Percentiles rank a stretch among this genome's conserved stretches.
These are phyloP conservation scores for Globisporangium nodosum DNA, from an alignment of 352 stramenopile species.

Conservation along the genomic window DNA sequence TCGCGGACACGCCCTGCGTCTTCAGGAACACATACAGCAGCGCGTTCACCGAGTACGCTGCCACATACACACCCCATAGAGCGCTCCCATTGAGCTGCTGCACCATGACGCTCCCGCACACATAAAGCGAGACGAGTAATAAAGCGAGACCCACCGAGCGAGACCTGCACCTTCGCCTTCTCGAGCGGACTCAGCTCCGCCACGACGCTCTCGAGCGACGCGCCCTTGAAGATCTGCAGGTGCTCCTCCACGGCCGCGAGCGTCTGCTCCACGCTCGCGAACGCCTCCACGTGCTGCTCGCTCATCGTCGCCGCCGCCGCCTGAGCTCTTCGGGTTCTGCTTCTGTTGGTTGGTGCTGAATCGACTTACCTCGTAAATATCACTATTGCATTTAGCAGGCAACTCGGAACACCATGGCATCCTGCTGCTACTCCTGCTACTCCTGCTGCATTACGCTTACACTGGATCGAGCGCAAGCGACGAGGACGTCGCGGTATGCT, in stretches of 20 bases:
- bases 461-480: background rate
- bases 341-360: constrained; percentile 13
- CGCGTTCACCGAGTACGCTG: constrained; percentile 85
- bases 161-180: constrained; percentile 81
- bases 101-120: background rate
- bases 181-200: constrained; percentile 58
- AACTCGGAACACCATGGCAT: background rate
- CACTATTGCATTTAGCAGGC: background rate
- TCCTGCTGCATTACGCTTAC: background rate
- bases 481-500: background rate
- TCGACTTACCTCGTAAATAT: background rate
- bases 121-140: background rate
- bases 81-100: background rate
- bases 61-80: background rate
- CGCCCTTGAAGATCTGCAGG: constrained; percentile 49
- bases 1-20: constrained; percentile 79
- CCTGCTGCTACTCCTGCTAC: background rate
- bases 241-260: constrained; percentile 71
- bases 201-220: constrained; percentile 51
- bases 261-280: constrained; percentile 74
- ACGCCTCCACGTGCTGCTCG: constrained; percentile 54
- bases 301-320: constrained; percentile 27
- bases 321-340: constrained; percentile 2
- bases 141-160: constrained; percentile 43
- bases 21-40: constrained; percentile 86